phyloP scores from a whole-genome alignment of 2,329 filamentous ascomycete species.

The Epichloe coenophiala region DNA sequence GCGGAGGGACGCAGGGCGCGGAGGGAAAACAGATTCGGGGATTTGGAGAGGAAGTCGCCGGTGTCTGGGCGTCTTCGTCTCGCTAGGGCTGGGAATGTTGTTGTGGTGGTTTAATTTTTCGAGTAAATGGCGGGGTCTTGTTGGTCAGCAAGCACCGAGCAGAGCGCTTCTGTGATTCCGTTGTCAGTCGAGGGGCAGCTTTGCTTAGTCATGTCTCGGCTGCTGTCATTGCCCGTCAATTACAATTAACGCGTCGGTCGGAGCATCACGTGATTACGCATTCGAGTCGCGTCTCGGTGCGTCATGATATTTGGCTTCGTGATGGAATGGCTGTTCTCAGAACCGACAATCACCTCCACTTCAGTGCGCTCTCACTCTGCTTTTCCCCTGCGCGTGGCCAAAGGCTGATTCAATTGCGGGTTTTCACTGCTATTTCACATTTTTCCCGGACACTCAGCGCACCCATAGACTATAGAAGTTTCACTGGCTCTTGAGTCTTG shows the following conservation, averaged over 20 bases:
- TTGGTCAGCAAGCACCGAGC: too few species aligned
- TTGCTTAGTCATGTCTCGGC: slow-evolving; percentile 1
- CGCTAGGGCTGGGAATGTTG: background rate
- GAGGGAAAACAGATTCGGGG: slow-evolving; percentile 32
- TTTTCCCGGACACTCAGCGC: background rate
- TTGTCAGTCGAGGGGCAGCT: background rate
- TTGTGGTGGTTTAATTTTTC: too few species aligned
- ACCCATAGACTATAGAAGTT: background rate
- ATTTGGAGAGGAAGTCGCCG: slow-evolving; percentile 2
- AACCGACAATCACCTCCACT: background rate
- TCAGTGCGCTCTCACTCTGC: slow-evolving; percentile 1
- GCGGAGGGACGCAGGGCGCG: slow-evolving; percentile 20
- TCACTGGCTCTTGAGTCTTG: background rate
- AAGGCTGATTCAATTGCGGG: background rate
- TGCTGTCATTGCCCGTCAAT: background rate
- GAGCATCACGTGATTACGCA: slow-evolving; percentile 20
- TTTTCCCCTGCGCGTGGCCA: background rate
- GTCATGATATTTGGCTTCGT: slow-evolving; percentile 12
- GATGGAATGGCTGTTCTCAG: background rate
- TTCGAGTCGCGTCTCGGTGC: slow-evolving; percentile 19
- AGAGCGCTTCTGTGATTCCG: background rate
- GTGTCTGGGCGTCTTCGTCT: slow-evolving; percentile 3
- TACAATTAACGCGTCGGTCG: slow-evolving; percentile 2
- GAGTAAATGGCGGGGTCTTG: too few species aligned
- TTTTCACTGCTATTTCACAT: background rate